phyloP scores from a whole-genome alignment of 2,329 filamentous ascomycete genomes.

The Xylariaceae sp. region DNA sequence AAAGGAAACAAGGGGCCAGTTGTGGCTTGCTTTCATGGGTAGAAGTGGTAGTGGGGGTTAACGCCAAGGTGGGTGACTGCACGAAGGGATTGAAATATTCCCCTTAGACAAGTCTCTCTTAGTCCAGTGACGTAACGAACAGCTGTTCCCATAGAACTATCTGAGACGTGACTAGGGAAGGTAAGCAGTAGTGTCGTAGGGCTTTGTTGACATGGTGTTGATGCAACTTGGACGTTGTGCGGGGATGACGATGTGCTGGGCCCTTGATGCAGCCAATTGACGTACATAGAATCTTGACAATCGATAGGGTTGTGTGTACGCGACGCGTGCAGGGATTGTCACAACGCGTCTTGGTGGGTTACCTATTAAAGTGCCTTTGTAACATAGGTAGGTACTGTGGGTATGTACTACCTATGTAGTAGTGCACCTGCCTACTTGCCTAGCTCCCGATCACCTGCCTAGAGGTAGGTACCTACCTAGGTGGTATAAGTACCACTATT shows the following conservation, averaged over 20 bases:
- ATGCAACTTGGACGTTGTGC: constrained; percentile 21
- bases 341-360: constrained; percentile 31
- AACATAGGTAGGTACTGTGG: too few relatives aligned
- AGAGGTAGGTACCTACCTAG: background rate
- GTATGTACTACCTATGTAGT: too few relatives aligned
- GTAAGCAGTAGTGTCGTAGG: background rate
- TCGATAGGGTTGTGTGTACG: constrained; percentile 28
- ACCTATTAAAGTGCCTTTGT: background rate
- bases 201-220: constrained; percentile 18
- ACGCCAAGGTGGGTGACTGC: constrained; percentile 7
- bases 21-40: background rate
- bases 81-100: constrained; percentile 5
- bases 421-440: too few relatives aligned
- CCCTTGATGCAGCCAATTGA: constrained; percentile 33
- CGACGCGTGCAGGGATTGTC: constrained; percentile 33
- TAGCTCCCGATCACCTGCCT: too few relatives aligned
- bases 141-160: background rate
- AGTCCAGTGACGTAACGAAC: constrained; percentile 17
- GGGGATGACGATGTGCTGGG: constrained; percentile 35
- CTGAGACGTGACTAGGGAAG: background rate
- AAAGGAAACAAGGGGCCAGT: constrained; percentile 4
- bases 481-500: background rate
- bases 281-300: constrained; percentile 12
- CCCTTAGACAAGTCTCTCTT: background rate
- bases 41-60: constrained; percentile 7